Percentiles rank a stretch among this genome's conserved stretches.
These are phyloP conservation scores for Penicillium arizonense DNA, from an alignment of 495 filamentous ascomycete genomes.

Conservation along the genomic window DNA sequence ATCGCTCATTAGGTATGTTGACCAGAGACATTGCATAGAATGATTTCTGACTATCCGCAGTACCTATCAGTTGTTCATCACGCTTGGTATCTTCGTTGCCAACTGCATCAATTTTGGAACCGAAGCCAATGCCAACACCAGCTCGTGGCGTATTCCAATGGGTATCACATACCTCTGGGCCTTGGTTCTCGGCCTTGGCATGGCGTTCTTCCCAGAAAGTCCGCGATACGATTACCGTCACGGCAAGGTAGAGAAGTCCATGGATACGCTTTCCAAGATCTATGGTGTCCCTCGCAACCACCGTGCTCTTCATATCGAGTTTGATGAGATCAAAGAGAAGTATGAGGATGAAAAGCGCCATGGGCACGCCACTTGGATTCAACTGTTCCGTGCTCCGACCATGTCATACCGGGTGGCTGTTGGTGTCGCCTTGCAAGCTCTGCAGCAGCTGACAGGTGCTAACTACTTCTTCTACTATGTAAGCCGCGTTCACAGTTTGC, in stretches of 20 bases:
- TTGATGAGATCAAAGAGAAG: conserved; percentile 62
- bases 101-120: conserved; percentile 81
- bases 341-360: conserved; percentile 52
- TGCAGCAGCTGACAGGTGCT: conserved; percentile 40
- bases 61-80: conserved; percentile 83
- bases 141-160: conserved; percentile 77
- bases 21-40: background rate
- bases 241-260: conserved; percentile 59
- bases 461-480: conserved; percentile 77
- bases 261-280: conserved; percentile 62
- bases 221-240: conserved; percentile 67
- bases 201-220: conserved; percentile 69
- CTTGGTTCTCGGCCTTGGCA: conserved; percentile 63
- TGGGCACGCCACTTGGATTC: conserved; percentile 20
- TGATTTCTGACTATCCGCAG: conserved; percentile 10
- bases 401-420: conserved; percentile 67
- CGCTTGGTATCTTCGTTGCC: conserved; percentile 76
- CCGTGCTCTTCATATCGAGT: conserved; percentile 60
- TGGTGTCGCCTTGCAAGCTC: conserved; percentile 61
- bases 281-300: conserved; percentile 65
- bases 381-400: conserved; percentile 61
- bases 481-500: background rate
- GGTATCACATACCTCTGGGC: conserved; percentile 74
- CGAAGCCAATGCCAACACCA: conserved; percentile 35
- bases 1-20: conserved; percentile 53